phyloP scores from a whole-genome alignment of 331 rosid species.

The Dryas integrifolia region DNA sequence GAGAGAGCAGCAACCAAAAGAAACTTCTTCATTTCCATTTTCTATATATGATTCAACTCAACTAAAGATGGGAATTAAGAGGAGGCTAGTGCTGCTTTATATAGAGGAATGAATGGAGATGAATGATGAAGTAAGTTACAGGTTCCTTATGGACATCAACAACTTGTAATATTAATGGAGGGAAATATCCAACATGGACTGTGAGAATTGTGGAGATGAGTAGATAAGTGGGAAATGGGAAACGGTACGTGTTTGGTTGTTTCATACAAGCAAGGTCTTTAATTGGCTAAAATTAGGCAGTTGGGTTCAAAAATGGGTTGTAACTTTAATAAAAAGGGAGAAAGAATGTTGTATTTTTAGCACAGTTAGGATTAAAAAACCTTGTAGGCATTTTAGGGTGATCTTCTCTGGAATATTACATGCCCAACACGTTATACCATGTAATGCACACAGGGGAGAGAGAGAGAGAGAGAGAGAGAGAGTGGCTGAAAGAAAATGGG shows the following conservation, averaged over 20 bases:
- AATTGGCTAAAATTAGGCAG: constrained; percentile 1
- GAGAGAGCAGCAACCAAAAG: constrained; percentile 34
- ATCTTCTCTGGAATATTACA: constrained; percentile 16
- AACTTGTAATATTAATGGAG: constrained; percentile 23
- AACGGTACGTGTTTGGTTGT: constrained; percentile 15
- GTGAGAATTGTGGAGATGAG: constrained; percentile 11
- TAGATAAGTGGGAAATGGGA: constrained; percentile 18
- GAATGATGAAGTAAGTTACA: constrained; percentile 27
- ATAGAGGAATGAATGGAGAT: constrained; percentile 34
- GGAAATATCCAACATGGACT: constrained; percentile 8
- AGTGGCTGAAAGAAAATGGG: neutral
- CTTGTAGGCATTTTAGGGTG: constrained; percentile 6
- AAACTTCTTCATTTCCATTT: constrained; percentile 41
- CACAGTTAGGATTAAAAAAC: constrained; percentile 20
- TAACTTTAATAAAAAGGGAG: neutral
- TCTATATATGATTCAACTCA: constrained; percentile 1
- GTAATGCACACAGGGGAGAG: too few relatives aligned
- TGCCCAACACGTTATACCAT: constrained; percentile 39
- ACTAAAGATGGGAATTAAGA: constrained; percentile 32
- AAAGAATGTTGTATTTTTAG: constrained; percentile 4
- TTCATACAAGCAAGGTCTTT: constrained; percentile 28
- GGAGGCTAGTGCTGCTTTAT: constrained; percentile 28
- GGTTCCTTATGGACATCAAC: constrained; percentile 51
- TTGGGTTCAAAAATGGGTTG: neutral
- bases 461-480: constrained; percentile 7